Evolutionary conservation across 441 rosid genomes (phyloP).

Genomic region (Aquilaria agallochum): DNA sequence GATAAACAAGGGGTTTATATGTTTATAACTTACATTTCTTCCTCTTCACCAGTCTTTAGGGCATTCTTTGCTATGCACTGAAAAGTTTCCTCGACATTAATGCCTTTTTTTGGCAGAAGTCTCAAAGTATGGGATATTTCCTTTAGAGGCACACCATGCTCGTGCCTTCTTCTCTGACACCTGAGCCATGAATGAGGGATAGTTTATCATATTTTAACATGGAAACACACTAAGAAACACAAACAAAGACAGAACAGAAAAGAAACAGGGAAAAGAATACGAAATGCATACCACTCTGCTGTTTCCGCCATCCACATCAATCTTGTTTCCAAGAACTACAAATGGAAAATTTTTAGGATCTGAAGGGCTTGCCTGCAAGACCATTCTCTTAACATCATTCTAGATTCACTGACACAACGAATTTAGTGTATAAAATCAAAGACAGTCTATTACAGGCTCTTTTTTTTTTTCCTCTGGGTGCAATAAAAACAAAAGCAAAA

Average conservation of each 20-base stretch:
- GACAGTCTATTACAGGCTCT: not conserved
- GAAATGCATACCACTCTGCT: constrained; percentile 59
- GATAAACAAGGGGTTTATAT: not conserved
- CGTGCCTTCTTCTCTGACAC: constrained; percentile 94
- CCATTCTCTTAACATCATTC: constrained; percentile 9
- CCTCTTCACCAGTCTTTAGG: constrained; percentile 86
- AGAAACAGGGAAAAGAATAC: not conserved
- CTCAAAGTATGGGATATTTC: constrained; percentile 96
- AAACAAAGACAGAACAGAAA: not conserved
- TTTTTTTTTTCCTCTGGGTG: constrained; percentile 1
- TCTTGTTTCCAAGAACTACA: constrained; percentile 68
- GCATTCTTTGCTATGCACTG: constrained; percentile 96
- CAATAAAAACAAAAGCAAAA: constrained; percentile 5
- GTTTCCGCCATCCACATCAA: constrained; percentile 75
- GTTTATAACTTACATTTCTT: constrained; percentile 71
- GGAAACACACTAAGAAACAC: not conserved
- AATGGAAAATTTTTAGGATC: constrained; percentile 80
- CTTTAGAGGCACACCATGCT: constrained; percentile 98
- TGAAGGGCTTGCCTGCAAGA: constrained; percentile 71
- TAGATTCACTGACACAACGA: not conserved
- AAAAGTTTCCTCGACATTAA: constrained; percentile 97
- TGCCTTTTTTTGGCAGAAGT: constrained; percentile 97
- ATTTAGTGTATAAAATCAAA: not conserved
- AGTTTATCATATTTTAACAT: not conserved
- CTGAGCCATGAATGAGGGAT: constrained; percentile 29